Evolutionary conservation across 2,329 filamentous ascomycete genomes (phyloP).

Genomic region (Thielaviopsis punctulata): DNA sequence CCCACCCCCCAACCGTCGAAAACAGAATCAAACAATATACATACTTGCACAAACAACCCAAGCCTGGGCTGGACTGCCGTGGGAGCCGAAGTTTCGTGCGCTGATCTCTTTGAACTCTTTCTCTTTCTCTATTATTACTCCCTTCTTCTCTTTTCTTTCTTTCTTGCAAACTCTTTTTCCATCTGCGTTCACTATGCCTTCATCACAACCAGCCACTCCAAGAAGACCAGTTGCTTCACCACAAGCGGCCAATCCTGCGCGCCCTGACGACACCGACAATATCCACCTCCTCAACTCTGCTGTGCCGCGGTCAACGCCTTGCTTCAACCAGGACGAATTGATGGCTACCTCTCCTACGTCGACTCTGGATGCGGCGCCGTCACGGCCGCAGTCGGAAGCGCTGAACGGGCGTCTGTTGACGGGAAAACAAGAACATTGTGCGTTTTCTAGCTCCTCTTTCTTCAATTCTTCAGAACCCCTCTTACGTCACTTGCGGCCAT

Average conservation of each 20-base stretch:
- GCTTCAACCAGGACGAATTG: background rate
- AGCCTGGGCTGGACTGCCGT: background rate
- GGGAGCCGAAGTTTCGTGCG: background rate
- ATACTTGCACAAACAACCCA: no score
- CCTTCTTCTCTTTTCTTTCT: background rate
- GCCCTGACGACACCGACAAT: background rate
- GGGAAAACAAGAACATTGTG: slow-evolving; percentile 96
- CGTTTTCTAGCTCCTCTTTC: slow-evolving; percentile 18
- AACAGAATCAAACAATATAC: background rate
- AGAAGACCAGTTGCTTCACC: background rate
- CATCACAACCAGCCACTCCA: background rate
- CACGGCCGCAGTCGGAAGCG: background rate
- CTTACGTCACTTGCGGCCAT: background rate
- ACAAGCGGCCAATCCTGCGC: background rate
- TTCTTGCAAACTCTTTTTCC: background rate
- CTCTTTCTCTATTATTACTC: background rate
- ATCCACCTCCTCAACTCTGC: background rate
- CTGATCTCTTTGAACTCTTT: background rate
- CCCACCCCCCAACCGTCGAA: background rate
- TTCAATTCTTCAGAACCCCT: background rate
- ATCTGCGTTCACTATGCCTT: background rate
- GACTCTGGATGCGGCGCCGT: background rate
- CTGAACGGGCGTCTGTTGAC: slow-evolving; percentile 40
- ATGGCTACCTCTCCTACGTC: background rate
- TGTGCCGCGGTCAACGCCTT: slow-evolving; percentile 4